phyloP scores from a whole-genome alignment of 106 monocot genomes.

The Platanthera zijinensis region DNA sequence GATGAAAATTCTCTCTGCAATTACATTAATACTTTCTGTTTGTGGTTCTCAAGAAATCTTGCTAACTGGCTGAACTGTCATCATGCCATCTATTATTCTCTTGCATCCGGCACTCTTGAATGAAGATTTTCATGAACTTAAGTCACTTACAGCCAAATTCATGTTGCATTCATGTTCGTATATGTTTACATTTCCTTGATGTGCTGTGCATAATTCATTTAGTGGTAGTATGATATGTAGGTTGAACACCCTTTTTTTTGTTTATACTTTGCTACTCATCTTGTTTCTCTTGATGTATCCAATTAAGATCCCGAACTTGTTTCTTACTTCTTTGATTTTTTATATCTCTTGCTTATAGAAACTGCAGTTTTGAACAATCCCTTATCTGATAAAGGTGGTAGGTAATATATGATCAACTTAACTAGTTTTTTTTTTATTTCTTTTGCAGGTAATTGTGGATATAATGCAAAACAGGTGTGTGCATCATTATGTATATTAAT shows the following conservation, averaged over 20 bases:
- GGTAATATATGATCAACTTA: not conserved
- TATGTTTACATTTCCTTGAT: not conserved
- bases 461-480: constrained; percentile 10
- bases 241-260: not conserved
- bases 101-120: not conserved
- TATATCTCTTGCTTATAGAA: not conserved
- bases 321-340: not conserved
- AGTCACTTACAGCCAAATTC: not conserved
- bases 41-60: not conserved
- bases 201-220: not conserved
- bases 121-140: not conserved
- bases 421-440: constrained; percentile 2
- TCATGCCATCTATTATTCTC: not conserved
- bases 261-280: not conserved
- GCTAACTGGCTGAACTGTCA: not conserved
- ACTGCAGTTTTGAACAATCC: not conserved
- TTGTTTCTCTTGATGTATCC: not conserved
- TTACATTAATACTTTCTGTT: not conserved
- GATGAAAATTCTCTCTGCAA: no score
- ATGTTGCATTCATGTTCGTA: not conserved
- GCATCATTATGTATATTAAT: not conserved
- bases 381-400: not conserved
- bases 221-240: not conserved
- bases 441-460: constrained; percentile 11
- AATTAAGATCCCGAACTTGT: not conserved